These are phyloP conservation scores for Grosmannia serpens DNA, from an alignment of 2,329 filamentous ascomycete species.

Conservation along the genomic window DNA sequence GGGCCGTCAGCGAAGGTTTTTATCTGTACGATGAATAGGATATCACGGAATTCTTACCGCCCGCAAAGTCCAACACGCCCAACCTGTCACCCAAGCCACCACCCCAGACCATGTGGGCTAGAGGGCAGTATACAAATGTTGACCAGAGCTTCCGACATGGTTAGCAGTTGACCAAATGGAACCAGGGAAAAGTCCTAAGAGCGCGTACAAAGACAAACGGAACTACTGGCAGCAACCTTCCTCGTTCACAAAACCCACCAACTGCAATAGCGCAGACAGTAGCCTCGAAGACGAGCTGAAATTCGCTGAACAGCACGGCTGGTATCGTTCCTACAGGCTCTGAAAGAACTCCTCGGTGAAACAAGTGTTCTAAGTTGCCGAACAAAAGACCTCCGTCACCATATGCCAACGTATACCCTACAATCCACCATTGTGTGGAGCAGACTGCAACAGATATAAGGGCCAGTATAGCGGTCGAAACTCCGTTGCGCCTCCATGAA, in stretches of 20 bases:
- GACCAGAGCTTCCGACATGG: conserved; percentile 46
- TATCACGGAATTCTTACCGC: conserved; percentile 24
- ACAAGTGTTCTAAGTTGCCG: conserved; percentile 77
- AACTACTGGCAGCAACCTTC: conserved; percentile 1
- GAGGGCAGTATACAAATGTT: conserved; percentile 89
- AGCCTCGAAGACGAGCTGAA: conserved; percentile 29
- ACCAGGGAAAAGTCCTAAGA: background rate
- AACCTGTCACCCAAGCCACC: conserved; percentile 87
- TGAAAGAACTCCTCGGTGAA: conserved; percentile 73
- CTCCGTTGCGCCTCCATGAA: conserved; percentile 6
- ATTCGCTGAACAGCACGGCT: conserved; percentile 87
- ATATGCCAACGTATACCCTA: conserved; percentile 93
- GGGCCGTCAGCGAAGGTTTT: background rate
- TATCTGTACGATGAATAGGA: background rate
- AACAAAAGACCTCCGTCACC: conserved; percentile 71
- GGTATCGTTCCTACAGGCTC: conserved; percentile 88
- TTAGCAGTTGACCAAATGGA: background rate
- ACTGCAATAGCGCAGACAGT: conserved; percentile 7
- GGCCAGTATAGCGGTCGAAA: conserved; percentile 25
- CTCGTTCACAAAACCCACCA: conserved; percentile 7
- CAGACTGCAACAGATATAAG: conserved; percentile 87
- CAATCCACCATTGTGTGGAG: conserved; percentile 98
- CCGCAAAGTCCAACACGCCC: conserved; percentile 90
- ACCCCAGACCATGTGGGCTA: conserved; percentile 90
- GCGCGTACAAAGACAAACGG: conserved; percentile 7